Evolutionary conservation across 805 yeast genomes (phyloP).

Genomic region (Komagataella phaffii): DNA sequence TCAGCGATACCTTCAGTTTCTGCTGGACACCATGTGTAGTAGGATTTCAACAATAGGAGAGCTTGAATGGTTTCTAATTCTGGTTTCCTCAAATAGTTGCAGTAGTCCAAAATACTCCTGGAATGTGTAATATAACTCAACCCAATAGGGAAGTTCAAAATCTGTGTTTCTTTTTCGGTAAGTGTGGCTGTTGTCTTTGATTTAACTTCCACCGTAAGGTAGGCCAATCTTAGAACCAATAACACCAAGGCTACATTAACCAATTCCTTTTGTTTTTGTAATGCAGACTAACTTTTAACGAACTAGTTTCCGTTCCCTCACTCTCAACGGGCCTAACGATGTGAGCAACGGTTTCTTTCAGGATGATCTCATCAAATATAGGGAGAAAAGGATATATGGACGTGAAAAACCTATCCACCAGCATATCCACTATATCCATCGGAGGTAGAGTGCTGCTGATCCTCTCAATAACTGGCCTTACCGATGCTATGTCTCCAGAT

Average conservation of each 20-base stretch:
- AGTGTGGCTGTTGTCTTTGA: constrained; percentile 2
- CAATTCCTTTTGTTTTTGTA: constrained; percentile 8
- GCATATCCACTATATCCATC: constrained; percentile 20
- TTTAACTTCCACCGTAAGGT: constrained; percentile 9
- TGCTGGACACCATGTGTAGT: constrained; percentile 30
- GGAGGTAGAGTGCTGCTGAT: constrained; percentile 10
- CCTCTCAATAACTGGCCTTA: background rate
- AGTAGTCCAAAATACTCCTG: constrained; percentile 22
- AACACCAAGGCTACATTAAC: constrained; percentile 13
- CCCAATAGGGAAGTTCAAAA: constrained; percentile 24
- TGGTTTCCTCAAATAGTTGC: constrained; percentile 23
- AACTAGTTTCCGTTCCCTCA: constrained; percentile 1
- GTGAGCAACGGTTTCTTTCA: constrained; percentile 17
- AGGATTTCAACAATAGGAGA: constrained; percentile 22
- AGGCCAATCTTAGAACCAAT: constrained; percentile 15
- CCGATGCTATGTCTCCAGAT: constrained; percentile 4
- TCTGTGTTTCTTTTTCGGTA: constrained; percentile 9
- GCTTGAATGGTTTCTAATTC: constrained; percentile 30
- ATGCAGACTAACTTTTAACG: constrained; percentile 3
- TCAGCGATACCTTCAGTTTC: constrained; percentile 36
- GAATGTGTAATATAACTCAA: constrained; percentile 24
- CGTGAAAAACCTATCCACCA: constrained; percentile 23
- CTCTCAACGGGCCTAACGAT: constrained; percentile 12
- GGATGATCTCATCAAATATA: constrained; percentile 25
- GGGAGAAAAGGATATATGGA: constrained; percentile 33